Conservation (phyloP, 306 rosid genomes). For the Betula pendula region DNA sequence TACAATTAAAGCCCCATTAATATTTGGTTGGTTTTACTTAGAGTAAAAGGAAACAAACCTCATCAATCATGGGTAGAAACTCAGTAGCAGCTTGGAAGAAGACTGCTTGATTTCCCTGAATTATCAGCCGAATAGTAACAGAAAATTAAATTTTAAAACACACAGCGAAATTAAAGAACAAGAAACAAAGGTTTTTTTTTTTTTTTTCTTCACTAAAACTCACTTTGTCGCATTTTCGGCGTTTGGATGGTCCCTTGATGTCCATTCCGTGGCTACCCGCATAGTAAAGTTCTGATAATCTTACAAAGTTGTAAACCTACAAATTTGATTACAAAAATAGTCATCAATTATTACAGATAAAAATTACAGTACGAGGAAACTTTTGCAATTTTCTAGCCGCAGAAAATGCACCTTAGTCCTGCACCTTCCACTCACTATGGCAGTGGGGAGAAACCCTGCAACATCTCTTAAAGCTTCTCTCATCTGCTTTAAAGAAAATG, state of each 20-base stretch:
- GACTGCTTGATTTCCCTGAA: constrained; percentile 60
- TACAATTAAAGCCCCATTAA: too few relatives aligned
- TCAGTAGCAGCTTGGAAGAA: constrained; percentile 83
- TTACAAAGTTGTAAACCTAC: constrained; percentile 78
- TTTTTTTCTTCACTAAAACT: constrained; percentile 13
- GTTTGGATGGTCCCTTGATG: constrained; percentile 80
- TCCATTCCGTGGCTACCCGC: constrained; percentile 99
- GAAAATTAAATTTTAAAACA: constrained; percentile 16
- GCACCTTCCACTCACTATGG: constrained; percentile 87
- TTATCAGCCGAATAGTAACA: not conserved
- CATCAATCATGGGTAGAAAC: constrained; percentile 77
- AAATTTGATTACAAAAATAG: not conserved
- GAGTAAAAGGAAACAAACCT: constrained; percentile 48
- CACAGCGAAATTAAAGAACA: constrained; percentile 13
- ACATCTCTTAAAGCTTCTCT: constrained; percentile 66
- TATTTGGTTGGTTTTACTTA: not conserved
- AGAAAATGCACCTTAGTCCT: constrained; percentile 73
- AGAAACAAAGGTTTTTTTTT: constrained; percentile 1
- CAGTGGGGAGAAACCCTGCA: constrained; percentile 82
- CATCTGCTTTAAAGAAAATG: constrained; percentile 53
- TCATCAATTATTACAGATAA: not conserved
- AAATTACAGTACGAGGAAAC: not conserved
- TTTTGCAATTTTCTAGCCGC: not conserved
- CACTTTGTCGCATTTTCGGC: constrained; percentile 49
- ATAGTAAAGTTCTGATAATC: constrained; percentile 72